Percentiles rank a stretch among this genome's conserved stretches.
Conservation (phyloP, 2,329 filamentous ascomycete species). For the Amauroascus niger region DNA sequence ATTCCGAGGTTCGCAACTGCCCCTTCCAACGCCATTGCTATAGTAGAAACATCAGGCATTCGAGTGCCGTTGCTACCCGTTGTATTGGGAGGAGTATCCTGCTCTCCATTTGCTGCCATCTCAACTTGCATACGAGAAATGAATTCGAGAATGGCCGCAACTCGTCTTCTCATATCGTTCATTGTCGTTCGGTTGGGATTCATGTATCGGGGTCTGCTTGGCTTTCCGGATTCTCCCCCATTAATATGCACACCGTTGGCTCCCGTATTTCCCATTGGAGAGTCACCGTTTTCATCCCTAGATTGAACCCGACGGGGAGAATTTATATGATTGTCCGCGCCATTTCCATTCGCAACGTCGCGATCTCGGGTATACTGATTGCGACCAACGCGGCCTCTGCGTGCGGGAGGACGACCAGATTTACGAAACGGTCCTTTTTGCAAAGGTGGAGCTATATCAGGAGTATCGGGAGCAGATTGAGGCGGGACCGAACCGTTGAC, state of each 20-base stretch:
- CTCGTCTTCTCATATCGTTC: constrained; percentile 78
- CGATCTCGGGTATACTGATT: constrained; percentile 77
- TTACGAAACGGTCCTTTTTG: constrained; percentile 47
- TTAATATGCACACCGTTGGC: constrained; percentile 44
- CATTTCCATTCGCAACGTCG: constrained; percentile 49
- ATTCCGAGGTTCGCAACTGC: constrained; percentile 10
- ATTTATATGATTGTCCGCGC: constrained; percentile 23
- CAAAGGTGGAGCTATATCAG: constrained; percentile 30
- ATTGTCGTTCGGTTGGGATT: constrained; percentile 58
- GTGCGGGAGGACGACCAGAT: constrained; percentile 53
- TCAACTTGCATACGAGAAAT: constrained; percentile 84
- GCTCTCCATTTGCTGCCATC: constrained; percentile 54
- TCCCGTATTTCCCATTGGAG: constrained; percentile 28
- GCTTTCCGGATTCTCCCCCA: constrained; percentile 47
- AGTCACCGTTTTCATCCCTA: constrained; percentile 30
- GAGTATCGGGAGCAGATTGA: constrained; percentile 37
- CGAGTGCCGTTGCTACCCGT: constrained; percentile 21
- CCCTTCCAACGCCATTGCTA: constrained; percentile 15
- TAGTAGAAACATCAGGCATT: constrained; percentile 10
- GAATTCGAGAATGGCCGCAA: constrained; percentile 76
- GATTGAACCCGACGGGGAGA: constrained; percentile 36
- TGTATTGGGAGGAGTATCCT: constrained; percentile 33
- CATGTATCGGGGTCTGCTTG: constrained; percentile 51
- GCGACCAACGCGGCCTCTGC: constrained; percentile 57
- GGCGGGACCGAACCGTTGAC: constrained; percentile 32